Evolutionary conservation across 108 stramenopile species (phyloP).

Genomic region (Cylindrotheca fusiformis): DNA sequence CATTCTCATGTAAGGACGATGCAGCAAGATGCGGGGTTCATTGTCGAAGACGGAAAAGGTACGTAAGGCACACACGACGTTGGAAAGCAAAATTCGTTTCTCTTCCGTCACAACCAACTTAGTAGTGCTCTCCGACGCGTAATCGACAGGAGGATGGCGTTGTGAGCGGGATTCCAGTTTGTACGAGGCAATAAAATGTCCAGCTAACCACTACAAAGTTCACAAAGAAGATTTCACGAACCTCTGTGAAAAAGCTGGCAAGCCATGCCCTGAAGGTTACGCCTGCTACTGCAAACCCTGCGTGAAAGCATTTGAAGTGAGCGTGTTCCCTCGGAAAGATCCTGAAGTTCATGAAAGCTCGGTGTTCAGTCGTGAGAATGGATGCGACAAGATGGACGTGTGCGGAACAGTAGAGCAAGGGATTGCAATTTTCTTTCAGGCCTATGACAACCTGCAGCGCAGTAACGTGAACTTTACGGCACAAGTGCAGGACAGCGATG

Average conservation of each 20-base stretch:
- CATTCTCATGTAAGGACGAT: conserved; percentile 33
- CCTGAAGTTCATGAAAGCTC: background rate
- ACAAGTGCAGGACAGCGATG: too few relatives aligned
- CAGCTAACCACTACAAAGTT: background rate
- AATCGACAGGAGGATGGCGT: conserved; percentile 1
- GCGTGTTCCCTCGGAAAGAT: background rate
- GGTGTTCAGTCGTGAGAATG: background rate
- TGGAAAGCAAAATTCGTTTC: background rate
- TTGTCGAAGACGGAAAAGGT: conserved; percentile 1
- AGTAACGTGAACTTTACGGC: too few relatives aligned
- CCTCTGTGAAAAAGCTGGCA: background rate
- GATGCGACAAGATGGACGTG: too few relatives aligned
- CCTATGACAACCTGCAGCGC: too few relatives aligned
- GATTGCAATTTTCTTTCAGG: too few relatives aligned
- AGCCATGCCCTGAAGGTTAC: background rate
- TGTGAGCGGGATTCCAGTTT: conserved; percentile 20
- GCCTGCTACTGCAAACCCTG: background rate
- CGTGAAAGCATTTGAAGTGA: background rate
- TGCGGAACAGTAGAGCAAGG: too few relatives aligned
- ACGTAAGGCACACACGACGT: background rate
- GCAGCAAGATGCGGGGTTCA: conserved; percentile 31
- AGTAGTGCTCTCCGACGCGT: too few relatives aligned
- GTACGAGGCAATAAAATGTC: conserved; percentile 38
- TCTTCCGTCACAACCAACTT: too few relatives aligned
- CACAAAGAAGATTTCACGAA: background rate